A percentile compares a stretch with the other conserved stretches of the same genome.
These are phyloP conservation scores for Magnusiomyces suaveolens DNA, from an alignment of 1,139 yeast genomes.

Conservation along the genomic window DNA sequence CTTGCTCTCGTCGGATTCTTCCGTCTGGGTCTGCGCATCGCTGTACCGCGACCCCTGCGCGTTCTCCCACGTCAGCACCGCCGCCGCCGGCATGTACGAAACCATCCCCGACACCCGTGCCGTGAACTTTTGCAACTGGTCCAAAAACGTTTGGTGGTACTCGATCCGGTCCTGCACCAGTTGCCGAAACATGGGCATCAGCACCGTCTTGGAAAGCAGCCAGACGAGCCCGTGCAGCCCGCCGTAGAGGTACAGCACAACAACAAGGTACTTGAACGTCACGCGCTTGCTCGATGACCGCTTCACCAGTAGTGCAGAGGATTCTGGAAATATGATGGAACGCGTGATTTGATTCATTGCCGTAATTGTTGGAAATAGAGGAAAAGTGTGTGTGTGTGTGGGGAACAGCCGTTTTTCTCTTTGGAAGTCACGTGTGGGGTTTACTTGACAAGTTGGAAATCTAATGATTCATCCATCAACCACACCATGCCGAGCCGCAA, in stretches of 20 bases:
- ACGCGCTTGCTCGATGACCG: conserved; percentile 12
- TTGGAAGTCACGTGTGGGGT: not conserved
- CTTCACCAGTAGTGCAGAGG: not conserved
- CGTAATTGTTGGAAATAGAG: too few species aligned
- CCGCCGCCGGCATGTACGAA: conserved; percentile 20
- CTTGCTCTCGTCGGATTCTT: conserved; percentile 6
- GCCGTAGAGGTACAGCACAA: conserved; percentile 30
- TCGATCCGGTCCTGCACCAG: conserved; percentile 29
- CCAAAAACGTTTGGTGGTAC: conserved; percentile 24
- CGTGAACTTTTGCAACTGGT: conserved; percentile 19
- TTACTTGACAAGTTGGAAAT: too few species aligned
- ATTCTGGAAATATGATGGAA: not conserved
- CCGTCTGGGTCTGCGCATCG: conserved; percentile 29
- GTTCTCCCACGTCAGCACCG: conserved; percentile 10
- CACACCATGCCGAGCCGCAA: not conserved
- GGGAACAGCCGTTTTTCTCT: not conserved
- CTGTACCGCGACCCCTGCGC: conserved; percentile 21
- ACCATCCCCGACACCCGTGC: conserved; percentile 19
- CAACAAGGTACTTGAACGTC: conserved; percentile 24
- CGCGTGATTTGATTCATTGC: not conserved
- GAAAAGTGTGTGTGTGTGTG: too few species aligned
- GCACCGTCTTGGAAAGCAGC: conserved; percentile 27
- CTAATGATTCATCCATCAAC: too few species aligned
- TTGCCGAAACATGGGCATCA: conserved; percentile 30
- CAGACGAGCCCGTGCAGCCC: conserved; percentile 29